These are phyloP conservation scores for Xylaria sp. DNA, from an alignment of 2,329 filamentous ascomycete species.

Conservation along the genomic window DNA sequence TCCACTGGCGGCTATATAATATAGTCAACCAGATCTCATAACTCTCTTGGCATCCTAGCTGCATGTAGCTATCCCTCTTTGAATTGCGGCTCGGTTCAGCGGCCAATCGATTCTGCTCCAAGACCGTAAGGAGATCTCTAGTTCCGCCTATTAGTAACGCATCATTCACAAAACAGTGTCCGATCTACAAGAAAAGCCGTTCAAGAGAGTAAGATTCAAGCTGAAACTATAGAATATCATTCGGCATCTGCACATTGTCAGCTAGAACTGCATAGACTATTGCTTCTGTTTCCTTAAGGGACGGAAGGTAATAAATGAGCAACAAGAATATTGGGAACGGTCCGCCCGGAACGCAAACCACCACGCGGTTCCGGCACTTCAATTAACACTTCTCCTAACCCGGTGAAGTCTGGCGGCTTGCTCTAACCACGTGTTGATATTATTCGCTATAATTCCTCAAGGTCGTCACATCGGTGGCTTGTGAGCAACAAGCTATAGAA, in stretches of 20 bases:
- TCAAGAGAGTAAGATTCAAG: slow-evolving; percentile 2
- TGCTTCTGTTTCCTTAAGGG: slow-evolving; percentile 20
- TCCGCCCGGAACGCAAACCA: not conserved
- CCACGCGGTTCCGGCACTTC: slow-evolving; percentile 16
- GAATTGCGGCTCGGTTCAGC: slow-evolving; percentile 19
- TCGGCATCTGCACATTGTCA: slow-evolving; percentile 2
- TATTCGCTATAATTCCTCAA: slow-evolving; percentile 6
- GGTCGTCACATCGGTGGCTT: slow-evolving; percentile 16
- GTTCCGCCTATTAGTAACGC: not conserved
- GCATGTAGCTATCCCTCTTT: slow-evolving; percentile 16
- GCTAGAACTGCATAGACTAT: slow-evolving; percentile 32
- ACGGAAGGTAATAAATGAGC: slow-evolving; percentile 8
- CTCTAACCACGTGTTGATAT: not conserved
- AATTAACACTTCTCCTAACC: not conserved
- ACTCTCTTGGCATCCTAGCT: slow-evolving; percentile 13
- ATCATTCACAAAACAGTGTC: slow-evolving; percentile 14
- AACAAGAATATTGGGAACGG: slow-evolving; percentile 16
- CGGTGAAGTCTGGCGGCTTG: not conserved
- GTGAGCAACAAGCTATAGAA: not conserved
- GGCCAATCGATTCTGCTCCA: slow-evolving; percentile 17
- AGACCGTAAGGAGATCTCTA: slow-evolving; percentile 8
- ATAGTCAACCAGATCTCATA: slow-evolving; percentile 6
- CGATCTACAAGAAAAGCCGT: slow-evolving; percentile 19
- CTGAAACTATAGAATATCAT: slow-evolving; percentile 6
- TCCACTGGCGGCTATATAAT: not conserved